These are phyloP conservation scores for Trypanosoma cruzi DNA, from an alignment of 208 protist genomes.

Conservation along the genomic window DNA sequence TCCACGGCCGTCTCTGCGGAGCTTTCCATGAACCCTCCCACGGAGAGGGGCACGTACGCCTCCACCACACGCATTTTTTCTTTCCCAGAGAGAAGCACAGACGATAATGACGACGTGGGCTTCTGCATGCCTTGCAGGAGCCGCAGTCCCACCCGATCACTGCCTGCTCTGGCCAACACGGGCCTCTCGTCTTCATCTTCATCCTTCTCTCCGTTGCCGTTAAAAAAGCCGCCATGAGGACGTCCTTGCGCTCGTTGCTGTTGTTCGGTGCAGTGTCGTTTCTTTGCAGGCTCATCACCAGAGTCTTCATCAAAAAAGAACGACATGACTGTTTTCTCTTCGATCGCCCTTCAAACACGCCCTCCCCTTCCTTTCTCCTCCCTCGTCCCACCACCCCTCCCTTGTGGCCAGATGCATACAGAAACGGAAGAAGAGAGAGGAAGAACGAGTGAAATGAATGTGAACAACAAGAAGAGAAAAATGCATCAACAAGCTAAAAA, in stretches of 20 bases:
- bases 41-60: constrained; percentile 75
- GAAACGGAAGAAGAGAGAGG: not conserved
- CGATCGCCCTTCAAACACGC: not conserved
- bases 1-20: constrained; percentile 11
- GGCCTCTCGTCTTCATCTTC: constrained; percentile 26
- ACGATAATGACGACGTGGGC: constrained; percentile 3
- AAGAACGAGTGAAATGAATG: not conserved
- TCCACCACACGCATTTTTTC: constrained; percentile 43
- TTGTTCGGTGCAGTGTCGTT: constrained; percentile 17
- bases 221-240: constrained; percentile 15
- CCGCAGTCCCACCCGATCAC: constrained; percentile 36
- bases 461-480: not conserved
- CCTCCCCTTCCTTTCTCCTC: not conserved
- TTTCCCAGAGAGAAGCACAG: not conserved
- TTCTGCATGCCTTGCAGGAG: constrained; percentile 64
- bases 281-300: constrained; percentile 13
- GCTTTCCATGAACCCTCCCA: constrained; percentile 75
- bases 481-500: not conserved
- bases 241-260: not conserved
- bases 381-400: not conserved
- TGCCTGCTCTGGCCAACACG: constrained; percentile 13
- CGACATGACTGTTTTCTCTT: constrained; percentile 14
- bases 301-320: constrained; percentile 24
- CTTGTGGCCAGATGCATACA: not conserved
- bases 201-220: constrained; percentile 43